Percentiles rank a stretch among this genome's conserved stretches.
phyloP scores from a whole-genome alignment of 495 filamentous ascomycete genomes.

The Darksidea phi region DNA sequence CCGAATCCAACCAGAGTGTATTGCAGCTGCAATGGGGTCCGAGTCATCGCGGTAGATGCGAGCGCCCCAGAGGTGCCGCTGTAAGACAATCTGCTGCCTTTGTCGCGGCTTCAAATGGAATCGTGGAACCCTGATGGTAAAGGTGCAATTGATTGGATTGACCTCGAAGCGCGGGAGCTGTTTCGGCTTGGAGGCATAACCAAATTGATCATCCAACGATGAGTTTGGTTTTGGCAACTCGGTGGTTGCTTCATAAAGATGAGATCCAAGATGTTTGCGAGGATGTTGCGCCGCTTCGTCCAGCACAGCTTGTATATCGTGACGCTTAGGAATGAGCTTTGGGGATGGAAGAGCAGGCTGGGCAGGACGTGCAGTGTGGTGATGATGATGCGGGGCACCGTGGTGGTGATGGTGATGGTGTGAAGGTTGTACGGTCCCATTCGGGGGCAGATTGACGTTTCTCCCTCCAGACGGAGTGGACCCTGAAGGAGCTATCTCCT shows the following conservation, averaged over 20 bases:
- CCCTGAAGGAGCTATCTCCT: conserved; percentile 48
- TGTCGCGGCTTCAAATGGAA: conserved; percentile 65
- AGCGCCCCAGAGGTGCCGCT: conserved; percentile 83
- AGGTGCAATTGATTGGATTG: conserved; percentile 78
- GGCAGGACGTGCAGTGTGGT: conserved; percentile 37
- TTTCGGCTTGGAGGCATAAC: conserved; percentile 67
- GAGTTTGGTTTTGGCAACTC: conserved; percentile 48
- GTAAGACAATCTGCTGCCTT: conserved; percentile 76
- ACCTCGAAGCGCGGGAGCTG: conserved; percentile 76
- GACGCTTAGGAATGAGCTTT: conserved; percentile 54
- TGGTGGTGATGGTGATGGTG: conserved; percentile 46
- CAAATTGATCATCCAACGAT: conserved; percentile 57
- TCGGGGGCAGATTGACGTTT: conserved; percentile 18
- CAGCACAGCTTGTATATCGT: conserved; percentile 64
- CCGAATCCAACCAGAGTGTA: conserved; percentile 88
- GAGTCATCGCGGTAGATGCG: conserved; percentile 96
- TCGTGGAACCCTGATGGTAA: conserved; percentile 81
- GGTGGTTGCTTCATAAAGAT: conserved; percentile 55
- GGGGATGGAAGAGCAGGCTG: conserved; percentile 51
- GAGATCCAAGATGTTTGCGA: conserved; percentile 79
- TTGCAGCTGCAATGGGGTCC: conserved; percentile 86
- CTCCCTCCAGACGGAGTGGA: conserved; percentile 20
- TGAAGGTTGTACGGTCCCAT: conserved; percentile 18
- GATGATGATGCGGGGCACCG: conserved; percentile 47
- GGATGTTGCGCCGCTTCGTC: conserved; percentile 67